Percentiles rank a stretch among this genome's conserved stretches.
Conservation (phyloP, 148 eudicot genomes). For the Nyssa sinensis region DNA sequence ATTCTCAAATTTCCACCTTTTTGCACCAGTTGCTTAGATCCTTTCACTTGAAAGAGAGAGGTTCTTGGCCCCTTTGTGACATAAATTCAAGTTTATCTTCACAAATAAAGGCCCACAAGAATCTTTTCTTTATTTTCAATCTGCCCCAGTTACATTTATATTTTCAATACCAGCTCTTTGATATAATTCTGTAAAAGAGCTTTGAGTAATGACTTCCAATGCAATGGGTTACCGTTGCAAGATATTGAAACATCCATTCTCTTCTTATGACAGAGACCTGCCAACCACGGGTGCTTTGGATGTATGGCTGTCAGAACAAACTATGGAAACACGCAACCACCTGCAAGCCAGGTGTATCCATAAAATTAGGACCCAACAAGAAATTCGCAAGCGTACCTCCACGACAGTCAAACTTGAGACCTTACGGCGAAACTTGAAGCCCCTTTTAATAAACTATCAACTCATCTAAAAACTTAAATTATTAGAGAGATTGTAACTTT, state of each 20-base stretch:
- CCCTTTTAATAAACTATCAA: too few species aligned
- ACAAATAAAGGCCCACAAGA: neutral
- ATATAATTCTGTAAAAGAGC: neutral
- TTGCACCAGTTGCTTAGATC: neutral
- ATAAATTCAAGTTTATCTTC: conserved; percentile 7
- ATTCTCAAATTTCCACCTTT: conserved; percentile 10
- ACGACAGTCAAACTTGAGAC: too few species aligned
- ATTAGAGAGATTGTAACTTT: too few species aligned
- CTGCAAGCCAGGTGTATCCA: too few species aligned
- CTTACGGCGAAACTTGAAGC: too few species aligned
- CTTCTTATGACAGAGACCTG: too few species aligned
- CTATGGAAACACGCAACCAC: too few species aligned
- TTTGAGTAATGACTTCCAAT: neutral
- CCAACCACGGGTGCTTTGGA: too few species aligned
- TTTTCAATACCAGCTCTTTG: neutral
- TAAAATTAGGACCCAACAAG: too few species aligned
- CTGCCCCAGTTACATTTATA: neutral
- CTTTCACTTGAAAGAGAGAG: conserved; percentile 16
- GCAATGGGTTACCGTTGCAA: neutral
- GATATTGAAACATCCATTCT: neutral
- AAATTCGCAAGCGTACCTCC: too few species aligned
- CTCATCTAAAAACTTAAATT: too few species aligned
- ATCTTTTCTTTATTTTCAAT: neutral
- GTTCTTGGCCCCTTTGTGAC: conserved; percentile 12
- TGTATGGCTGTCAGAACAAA: too few species aligned